Evolutionary conservation across 495 filamentous ascomycete genomes (phyloP), one percentile per base, ranked within the genome.

Genomic region (Aspergillus kassunensis): DNA sequence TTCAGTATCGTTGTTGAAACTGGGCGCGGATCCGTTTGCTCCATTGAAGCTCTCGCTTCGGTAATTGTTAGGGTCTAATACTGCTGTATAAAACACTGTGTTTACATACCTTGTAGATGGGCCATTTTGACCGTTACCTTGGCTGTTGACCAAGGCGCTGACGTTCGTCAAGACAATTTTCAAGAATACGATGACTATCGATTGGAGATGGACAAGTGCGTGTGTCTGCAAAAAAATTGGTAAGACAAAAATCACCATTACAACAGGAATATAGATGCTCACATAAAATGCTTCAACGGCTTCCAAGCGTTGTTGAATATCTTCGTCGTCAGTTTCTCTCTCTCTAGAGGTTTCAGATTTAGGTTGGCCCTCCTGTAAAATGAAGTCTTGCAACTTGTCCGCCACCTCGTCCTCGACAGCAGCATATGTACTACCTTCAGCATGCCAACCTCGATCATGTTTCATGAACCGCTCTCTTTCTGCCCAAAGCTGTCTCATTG

Each of bases 401-500:
- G 48, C 50, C 6, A 65, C 4, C 7, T 61, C 60, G 3, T 50
- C 53, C 11, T 68, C 84, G 46, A 43, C 69, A 11, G 80, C 75
- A 1, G 78, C 60, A 55, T 80, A 74, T 15, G 73, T 64, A 1
- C 81, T 71, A 34, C 81, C 72, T 35, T 86, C 80, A 0, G 73
- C 72, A 40, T 86, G 82, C 89, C 90, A 97, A 3, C 92, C 92
- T 33, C 93, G 78, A 54, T 97, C 91, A 54, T 88, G 92, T 62
- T 87, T 90, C 70, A 96, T 86, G 54, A 91, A 97, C 35, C 77
- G 80, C 61, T 96, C 90, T 33, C 92, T 79, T 66, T 96, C 92
- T 57, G 95, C 84, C 93, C 93, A 98, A 29, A 98, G 73, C 67
- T 98, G 95, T 43, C 85, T 81, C 75, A 93, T 93, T 1, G 90